Conservation (phyloP, 768 basidiomycete species). For the Rhizopogon rudus region DNA sequence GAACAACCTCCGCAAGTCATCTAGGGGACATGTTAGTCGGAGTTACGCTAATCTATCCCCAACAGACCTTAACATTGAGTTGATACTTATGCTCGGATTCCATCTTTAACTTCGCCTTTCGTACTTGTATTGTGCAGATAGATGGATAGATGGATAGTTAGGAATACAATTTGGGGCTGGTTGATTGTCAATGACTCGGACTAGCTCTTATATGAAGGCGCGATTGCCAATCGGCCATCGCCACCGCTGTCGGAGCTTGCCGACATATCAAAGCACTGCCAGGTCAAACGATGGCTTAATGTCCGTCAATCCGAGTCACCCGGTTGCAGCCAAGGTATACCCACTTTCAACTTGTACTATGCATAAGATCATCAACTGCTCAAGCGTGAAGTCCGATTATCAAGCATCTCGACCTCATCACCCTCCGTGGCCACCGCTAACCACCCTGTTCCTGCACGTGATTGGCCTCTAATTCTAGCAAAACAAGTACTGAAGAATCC, state of each 20-base stretch:
- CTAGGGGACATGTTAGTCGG: slow-evolving; percentile 29
- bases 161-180: not conserved
- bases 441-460: slow-evolving; percentile 61
- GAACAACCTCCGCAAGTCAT: slow-evolving; percentile 90
- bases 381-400: slow-evolving; percentile 21
- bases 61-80: slow-evolving; percentile 76
- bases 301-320: too few species aligned
- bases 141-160: not conserved
- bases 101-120: not conserved
- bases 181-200: not conserved
- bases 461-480: slow-evolving; percentile 46
- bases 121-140: not conserved
- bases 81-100: slow-evolving; percentile 42
- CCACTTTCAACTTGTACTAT: not conserved
- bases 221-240: not conserved
- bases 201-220: slow-evolving; percentile 2
- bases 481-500: slow-evolving; percentile 38
- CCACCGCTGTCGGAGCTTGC: slow-evolving; percentile 6
- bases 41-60: not conserved
- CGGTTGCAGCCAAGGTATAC: not conserved
- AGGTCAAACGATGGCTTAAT: not conserved
- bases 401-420: slow-evolving; percentile 66
- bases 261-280: slow-evolving; percentile 8
- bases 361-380: slow-evolving; percentile 5
- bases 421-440: slow-evolving; percentile 68